phyloP scores from a whole-genome alignment of 305 asterid genomes.

The Fraxinus baroniana region DNA sequence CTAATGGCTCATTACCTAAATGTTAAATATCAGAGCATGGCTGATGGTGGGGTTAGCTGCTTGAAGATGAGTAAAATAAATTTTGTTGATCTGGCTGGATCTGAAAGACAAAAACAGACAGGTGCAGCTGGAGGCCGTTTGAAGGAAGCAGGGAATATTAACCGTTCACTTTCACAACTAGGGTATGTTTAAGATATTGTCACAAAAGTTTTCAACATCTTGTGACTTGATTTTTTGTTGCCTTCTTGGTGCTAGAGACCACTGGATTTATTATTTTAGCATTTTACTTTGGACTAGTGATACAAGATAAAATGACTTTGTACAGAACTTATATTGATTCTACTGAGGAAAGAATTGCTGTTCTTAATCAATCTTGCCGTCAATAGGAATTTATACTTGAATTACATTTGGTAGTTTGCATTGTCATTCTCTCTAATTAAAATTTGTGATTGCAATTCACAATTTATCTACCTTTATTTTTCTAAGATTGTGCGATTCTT shows the following conservation, averaged over 20 bases:
- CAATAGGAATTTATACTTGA: not conserved
- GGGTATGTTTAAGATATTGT: conserved; percentile 55
- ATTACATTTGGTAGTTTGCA: not conserved
- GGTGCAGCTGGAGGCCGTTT: conserved; percentile 99
- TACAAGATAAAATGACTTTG: not conserved
- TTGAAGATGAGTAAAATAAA: conserved; percentile 86
- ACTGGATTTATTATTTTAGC: conserved; percentile 3
- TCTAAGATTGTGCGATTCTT: not conserved
- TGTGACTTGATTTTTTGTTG: not conserved
- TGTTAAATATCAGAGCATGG: conserved; percentile 53
- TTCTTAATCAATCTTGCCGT: not conserved
- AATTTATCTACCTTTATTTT: not conserved
- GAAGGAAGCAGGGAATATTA: conserved; percentile 98
- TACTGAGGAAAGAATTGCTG: conserved; percentile 7
- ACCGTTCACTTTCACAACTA: conserved; percentile 95
- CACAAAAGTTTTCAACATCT: not conserved
- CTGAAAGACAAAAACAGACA: conserved; percentile 96
- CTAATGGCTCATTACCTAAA: conserved; percentile 20
- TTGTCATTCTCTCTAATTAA: not conserved
- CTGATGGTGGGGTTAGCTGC: conserved; percentile 74
- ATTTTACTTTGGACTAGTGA: not conserved
- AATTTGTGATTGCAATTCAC: not conserved
- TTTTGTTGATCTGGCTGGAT: conserved; percentile 99
- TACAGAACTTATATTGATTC: not conserved
- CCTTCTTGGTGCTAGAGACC: conserved; percentile 2